Conservation (phyloP, 805 yeast species). For the Ogataea zsoltii region DNA sequence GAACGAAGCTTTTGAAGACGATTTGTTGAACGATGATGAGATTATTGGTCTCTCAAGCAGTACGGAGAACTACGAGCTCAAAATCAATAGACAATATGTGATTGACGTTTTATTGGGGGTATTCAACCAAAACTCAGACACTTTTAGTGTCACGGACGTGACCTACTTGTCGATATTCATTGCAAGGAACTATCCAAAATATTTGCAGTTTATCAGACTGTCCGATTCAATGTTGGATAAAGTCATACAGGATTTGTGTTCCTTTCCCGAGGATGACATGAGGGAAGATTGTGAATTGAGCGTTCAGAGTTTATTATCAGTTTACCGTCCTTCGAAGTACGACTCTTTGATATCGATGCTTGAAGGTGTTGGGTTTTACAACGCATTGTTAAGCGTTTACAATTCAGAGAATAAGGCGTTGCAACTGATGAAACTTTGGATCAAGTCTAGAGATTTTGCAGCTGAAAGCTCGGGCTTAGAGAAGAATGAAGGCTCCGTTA, state of each 20-base stretch:
- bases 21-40: conserved; percentile 64
- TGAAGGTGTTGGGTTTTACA: conserved; percentile 53
- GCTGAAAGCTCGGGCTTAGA: conserved; percentile 1
- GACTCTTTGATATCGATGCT: conserved; percentile 50
- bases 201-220: conserved; percentile 75
- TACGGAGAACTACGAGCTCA: conserved; percentile 29
- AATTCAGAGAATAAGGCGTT: conserved; percentile 51
- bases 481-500: not conserved
- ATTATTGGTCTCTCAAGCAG: conserved; percentile 24
- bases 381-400: conserved; percentile 60
- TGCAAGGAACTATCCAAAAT: conserved; percentile 81
- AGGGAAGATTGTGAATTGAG: conserved; percentile 73
- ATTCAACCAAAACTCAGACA: conserved; percentile 39
- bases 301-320: conserved; percentile 66
- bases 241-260: conserved; percentile 52
- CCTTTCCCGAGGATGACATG: conserved; percentile 33
- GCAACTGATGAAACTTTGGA: conserved; percentile 57
- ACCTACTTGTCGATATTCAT: conserved; percentile 63
- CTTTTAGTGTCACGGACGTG: conserved; percentile 32
- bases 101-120: conserved; percentile 69
- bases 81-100: conserved; percentile 72
- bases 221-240: conserved; percentile 57
- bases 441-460: conserved; percentile 21
- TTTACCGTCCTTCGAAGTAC: conserved; percentile 59
- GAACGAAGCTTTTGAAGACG: conserved; percentile 83